A percentile compares a stretch with the other conserved stretches of the same genome.
Evolutionary conservation across 768 basidiomycete genomes (phyloP).

Genomic region (Neoboletus magnificus): DNA sequence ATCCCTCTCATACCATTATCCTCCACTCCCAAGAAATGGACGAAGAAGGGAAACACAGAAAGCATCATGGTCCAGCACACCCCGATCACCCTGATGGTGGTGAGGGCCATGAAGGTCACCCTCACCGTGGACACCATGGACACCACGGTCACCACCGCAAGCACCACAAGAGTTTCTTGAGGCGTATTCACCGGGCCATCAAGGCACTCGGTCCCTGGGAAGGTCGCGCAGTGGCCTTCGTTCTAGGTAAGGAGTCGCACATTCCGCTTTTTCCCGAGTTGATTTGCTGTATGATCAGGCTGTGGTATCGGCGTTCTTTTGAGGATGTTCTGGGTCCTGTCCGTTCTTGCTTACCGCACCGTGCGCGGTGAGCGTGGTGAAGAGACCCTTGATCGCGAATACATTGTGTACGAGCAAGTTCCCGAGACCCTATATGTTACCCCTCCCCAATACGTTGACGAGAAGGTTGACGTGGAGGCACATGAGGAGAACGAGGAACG

Average conservation of each 20-base stretch:
- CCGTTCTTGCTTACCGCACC: constrained; percentile 57
- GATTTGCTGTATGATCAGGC: constrained; percentile 38
- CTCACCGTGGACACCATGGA: constrained; percentile 12
- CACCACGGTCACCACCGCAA: constrained; percentile 24
- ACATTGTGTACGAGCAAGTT: constrained; percentile 44
- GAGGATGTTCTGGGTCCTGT: constrained; percentile 75
- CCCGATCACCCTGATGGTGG: neutral
- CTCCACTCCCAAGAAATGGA: constrained; percentile 1
- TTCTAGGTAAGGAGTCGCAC: constrained; percentile 54
- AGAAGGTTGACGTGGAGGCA: constrained; percentile 40
- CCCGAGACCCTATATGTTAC: constrained; percentile 47
- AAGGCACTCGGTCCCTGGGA: constrained; percentile 79
- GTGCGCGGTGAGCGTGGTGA: constrained; percentile 45
- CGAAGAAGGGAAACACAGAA: constrained; percentile 10
- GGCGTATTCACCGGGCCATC: constrained; percentile 61
- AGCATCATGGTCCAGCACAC: constrained; percentile 1
- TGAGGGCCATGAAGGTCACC: constrained; percentile 3
- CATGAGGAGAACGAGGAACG: constrained; percentile 9
- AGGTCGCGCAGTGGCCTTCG: constrained; percentile 77
- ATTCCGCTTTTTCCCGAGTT: neutral
- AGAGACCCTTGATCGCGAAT: constrained; percentile 38
- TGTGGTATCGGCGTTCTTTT: constrained; percentile 81
- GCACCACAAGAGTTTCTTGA: constrained; percentile 47
- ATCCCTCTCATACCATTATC: neutral
- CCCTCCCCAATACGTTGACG: constrained; percentile 59